These are phyloP conservation scores for Glycine soja DNA, from an alignment of 306 rosid genomes.

Conservation along the genomic window DNA sequence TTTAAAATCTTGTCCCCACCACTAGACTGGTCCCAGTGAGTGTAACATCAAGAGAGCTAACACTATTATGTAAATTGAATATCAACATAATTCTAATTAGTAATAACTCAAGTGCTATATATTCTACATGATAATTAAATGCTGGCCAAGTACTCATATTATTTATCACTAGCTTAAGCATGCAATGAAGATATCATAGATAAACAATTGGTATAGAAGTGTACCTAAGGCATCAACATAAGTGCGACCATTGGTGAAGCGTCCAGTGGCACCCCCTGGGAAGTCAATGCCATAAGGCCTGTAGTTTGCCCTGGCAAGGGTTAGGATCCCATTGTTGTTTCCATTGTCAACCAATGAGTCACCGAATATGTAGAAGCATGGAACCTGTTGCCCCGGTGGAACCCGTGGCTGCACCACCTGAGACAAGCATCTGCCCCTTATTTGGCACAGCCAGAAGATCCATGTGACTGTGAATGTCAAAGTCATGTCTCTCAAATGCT, in stretches of 20 bases:
- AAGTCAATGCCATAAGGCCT: slow-evolving; percentile 91
- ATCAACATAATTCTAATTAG: too few relatives aligned
- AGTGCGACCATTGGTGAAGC: slow-evolving; percentile 94
- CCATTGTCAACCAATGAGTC: slow-evolving; percentile 97
- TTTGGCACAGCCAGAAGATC: slow-evolving; percentile 51
- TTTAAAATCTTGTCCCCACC: too few relatives aligned
- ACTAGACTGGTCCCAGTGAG: too few relatives aligned
- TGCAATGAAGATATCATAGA: neutral
- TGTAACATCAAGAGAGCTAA: too few relatives aligned
- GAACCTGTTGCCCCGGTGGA: slow-evolving; percentile 63
- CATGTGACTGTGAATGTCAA: slow-evolving; percentile 36
- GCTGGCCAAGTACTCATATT: too few relatives aligned
- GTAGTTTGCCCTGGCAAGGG: slow-evolving; percentile 90
- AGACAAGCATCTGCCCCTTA: slow-evolving; percentile 57
- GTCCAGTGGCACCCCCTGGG: slow-evolving; percentile 83
- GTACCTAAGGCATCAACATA: slow-evolving; percentile 87
- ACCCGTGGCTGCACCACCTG: slow-evolving; percentile 46
- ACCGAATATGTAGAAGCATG: slow-evolving; percentile 91
- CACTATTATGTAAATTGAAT: too few relatives aligned
- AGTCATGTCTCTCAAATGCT: slow-evolving; percentile 38
- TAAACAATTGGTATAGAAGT: neutral
- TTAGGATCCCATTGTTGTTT: slow-evolving; percentile 69
- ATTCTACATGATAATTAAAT: neutral
- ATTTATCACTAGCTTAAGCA: neutral
- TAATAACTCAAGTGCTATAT: neutral